These are phyloP conservation scores for Echeveria elegans DNA, from an alignment of 164 flowering plant genomes.

Conservation along the genomic window DNA sequence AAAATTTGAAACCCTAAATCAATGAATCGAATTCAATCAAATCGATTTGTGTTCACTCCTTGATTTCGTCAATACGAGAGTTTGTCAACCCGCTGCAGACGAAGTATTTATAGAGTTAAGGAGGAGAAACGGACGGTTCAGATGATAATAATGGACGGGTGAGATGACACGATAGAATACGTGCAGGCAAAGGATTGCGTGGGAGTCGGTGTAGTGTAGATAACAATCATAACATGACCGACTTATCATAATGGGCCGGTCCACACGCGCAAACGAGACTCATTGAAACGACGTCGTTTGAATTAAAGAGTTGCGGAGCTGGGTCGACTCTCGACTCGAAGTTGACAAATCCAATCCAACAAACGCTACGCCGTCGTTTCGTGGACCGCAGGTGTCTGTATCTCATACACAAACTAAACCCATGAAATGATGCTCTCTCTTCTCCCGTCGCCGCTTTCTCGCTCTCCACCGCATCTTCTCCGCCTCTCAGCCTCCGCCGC, in stretches of 20 bases:
- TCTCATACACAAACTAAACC: not conserved
- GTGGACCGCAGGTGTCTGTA: not conserved
- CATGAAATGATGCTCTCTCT: slow-evolving; percentile 16
- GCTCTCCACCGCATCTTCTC: slow-evolving; percentile 4
- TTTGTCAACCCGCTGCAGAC: not conserved
- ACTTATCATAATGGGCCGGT: not conserved
- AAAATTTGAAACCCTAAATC: not conserved
- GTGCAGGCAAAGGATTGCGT: slow-evolving; percentile 1
- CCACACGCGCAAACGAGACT: not conserved
- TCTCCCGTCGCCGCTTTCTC: slow-evolving; percentile 13
- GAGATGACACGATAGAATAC: not conserved
- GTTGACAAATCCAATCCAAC: not conserved
- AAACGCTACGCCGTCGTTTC: not conserved
- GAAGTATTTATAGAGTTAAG: not conserved
- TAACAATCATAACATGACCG: slow-evolving; percentile 2
- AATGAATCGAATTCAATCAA: not conserved
- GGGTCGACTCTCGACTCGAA: no score
- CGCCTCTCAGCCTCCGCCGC: not conserved
- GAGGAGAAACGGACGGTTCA: not conserved
- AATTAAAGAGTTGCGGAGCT: no score
- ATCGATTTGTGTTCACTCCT: not conserved
- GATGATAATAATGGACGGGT: not conserved
- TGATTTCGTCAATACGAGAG: not conserved
- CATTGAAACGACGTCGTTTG: no score
- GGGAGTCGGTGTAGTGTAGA: not conserved